These are phyloP conservation scores for Paramyrothecium sp. DNA, from an alignment of 2,329 filamentous ascomycete genomes.

Conservation along the genomic window DNA sequence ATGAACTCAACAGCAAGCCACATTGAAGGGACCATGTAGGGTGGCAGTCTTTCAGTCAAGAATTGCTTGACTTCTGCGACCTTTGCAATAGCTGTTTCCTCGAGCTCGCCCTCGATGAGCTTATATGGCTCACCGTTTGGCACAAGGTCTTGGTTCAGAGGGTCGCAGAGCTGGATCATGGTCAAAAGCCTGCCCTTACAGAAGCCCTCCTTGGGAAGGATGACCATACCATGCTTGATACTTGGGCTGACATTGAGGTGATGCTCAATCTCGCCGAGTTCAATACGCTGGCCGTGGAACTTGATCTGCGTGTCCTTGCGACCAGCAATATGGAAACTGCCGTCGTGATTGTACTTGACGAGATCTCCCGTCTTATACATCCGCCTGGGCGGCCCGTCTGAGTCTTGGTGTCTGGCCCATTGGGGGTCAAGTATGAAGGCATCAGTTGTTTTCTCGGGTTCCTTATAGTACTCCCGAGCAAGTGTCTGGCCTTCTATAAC, in stretches of 20 bases:
- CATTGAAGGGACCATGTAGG: conserved; percentile 19
- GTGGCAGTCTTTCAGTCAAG: conserved; percentile 12
- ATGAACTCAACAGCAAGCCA: conserved; percentile 16
- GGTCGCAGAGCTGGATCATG: conserved; percentile 10
- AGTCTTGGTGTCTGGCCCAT: conserved; percentile 4
- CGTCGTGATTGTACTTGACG: conserved; percentile 22
- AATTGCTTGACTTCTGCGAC: conserved; percentile 11
- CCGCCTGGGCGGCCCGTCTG: neutral
- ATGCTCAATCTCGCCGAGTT: conserved; percentile 28
- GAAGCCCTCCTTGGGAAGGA: conserved; percentile 11
- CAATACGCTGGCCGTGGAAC: conserved; percentile 29
- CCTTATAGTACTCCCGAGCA: conserved; percentile 48
- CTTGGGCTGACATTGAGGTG: conserved; percentile 15
- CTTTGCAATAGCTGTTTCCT: neutral
- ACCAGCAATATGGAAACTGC: conserved; percentile 18
- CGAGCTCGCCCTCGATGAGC: conserved; percentile 6
- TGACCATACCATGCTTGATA: conserved; percentile 19
- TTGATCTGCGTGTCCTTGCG: conserved; percentile 29
- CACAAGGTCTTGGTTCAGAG: neutral
- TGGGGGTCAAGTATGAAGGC: conserved; percentile 20
- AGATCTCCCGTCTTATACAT: conserved; percentile 22
- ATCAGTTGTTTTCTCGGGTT: conserved; percentile 26
- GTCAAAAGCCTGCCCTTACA: conserved; percentile 13
- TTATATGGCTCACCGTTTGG: conserved; percentile 6
- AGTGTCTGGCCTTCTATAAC: conserved; percentile 37